Percentiles rank a stretch among this genome's conserved stretches.
Conservation (phyloP, 192 early-diverging fungal genomes). For the Dissophora globulifera region DNA sequence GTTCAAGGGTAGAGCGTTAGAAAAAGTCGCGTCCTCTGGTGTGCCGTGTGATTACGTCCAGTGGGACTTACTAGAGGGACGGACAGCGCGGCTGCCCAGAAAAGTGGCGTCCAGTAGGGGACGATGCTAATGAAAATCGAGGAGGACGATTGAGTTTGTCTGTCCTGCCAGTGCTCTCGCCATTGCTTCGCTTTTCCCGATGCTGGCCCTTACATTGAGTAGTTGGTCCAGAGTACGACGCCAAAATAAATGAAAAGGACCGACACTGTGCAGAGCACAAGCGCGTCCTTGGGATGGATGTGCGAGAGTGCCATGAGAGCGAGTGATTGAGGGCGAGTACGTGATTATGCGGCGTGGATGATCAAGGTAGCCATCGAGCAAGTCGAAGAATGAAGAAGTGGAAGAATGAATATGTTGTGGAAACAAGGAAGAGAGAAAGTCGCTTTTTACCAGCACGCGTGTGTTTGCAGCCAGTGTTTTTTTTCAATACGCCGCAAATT, state of each 20-base stretch:
- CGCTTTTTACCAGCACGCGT: too few species aligned
- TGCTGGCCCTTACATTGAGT: slow-evolving; percentile 36
- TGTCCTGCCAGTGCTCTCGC: too few species aligned
- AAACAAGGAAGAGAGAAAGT: too few species aligned
- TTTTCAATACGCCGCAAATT: too few species aligned
- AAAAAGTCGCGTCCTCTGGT: background rate
- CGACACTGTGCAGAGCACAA: slow-evolving; percentile 40
- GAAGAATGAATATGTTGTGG: too few species aligned
- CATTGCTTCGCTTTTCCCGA: too few species aligned
- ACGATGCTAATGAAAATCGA: slow-evolving; percentile 22
- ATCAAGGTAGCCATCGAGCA: too few species aligned
- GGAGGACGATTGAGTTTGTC: too few species aligned
- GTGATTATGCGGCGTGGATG: too few species aligned
- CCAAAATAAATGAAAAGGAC: slow-evolving; percentile 42
- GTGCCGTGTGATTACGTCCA: too few species aligned
- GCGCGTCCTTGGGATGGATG: slow-evolving; percentile 40
- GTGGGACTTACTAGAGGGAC: slow-evolving; percentile 30
- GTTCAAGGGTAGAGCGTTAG: background rate
- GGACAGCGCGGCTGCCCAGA: slow-evolving; percentile 46
- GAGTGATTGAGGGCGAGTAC: background rate
- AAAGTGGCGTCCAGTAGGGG: slow-evolving; percentile 48
- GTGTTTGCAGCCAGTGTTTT: too few species aligned
- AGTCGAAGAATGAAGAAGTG: too few species aligned
- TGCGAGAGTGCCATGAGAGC: slow-evolving; percentile 7
- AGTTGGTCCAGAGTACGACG: slow-evolving; percentile 29